Evolutionary conservation across 371 early-diverging fungal species (phyloP).

Genomic region (Zopfochytrium polystomum): DNA sequence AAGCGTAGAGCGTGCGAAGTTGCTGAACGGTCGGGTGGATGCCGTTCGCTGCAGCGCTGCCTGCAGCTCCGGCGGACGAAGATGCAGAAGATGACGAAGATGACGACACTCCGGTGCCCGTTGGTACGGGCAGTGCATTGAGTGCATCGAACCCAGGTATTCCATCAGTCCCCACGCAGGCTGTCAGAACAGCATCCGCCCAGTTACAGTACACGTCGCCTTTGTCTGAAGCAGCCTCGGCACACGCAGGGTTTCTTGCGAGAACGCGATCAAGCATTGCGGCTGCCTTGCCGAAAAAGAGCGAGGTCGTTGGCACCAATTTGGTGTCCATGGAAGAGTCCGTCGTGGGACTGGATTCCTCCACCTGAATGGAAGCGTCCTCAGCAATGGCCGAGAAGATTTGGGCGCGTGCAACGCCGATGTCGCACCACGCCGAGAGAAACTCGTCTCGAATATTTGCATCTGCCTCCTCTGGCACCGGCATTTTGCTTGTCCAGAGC

Average conservation of each 20-base stretch:
- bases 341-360: not conserved
- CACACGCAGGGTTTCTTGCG: slow-evolving; percentile 48
- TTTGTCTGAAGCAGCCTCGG: slow-evolving; percentile 67
- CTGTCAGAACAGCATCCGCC: slow-evolving; percentile 57
- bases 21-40: not conserved
- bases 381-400: not conserved
- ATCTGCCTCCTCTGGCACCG: not conserved
- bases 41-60: not conserved
- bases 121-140: not conserved
- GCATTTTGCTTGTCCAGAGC: not conserved
- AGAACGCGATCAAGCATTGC: slow-evolving; percentile 53
- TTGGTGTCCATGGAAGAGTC: not conserved
- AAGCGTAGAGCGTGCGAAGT: slow-evolving; percentile 16
- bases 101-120: slow-evolving; percentile 2
- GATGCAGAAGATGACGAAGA: slow-evolving; percentile 12
- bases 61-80: slow-evolving; percentile 1
- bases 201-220: slow-evolving; percentile 64
- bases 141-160: slow-evolving; percentile 2
- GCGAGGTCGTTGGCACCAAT: slow-evolving; percentile 23
- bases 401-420: not conserved
- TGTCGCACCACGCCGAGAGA: not conserved
- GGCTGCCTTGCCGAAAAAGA: slow-evolving; percentile 46
- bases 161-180: slow-evolving; percentile 41
- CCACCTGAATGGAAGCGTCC: not conserved
- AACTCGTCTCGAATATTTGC: no score